Evolutionary conservation across 2,329 filamentous ascomycete species (phyloP), one percentile per base, ranked within the genome.

Genomic region (Phyllachora maydis): DNA sequence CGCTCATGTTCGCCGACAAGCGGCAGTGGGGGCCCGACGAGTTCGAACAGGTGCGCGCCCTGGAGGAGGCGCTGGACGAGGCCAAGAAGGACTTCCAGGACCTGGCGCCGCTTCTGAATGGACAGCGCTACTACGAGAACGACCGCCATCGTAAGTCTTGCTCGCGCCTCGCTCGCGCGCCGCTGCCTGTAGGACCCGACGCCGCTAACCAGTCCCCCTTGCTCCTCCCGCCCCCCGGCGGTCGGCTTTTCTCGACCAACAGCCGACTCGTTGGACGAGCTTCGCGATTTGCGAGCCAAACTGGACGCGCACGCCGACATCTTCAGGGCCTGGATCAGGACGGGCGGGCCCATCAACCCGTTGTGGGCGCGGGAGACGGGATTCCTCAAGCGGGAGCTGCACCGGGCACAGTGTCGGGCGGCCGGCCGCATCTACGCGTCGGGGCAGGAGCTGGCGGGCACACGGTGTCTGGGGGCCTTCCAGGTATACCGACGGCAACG

Each of bases 61-160:
- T 69, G 25, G 56, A 65, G 34, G 47, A 52, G 17, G 49, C 54
- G n/a, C 49, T 69, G 24, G 59, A 66, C 37, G 60, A 65, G 33
- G 64, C 64, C 26, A 63, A 59, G 43, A 55, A 52, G 39, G 63
- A 69, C 43, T 69, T 67, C 32, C 63, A 68, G 43, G 54, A 62
- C 35, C 47, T 69, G 28, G 53, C 54, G 12, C 49, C 50, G 22
- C 46, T 68, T 20, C 52, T 68, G 25, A 59, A 63, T 32, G 61
- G 62, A 15, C 52, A 58, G 34, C 48, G 55, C 21, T 62, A 66
- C 40, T 68, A 68, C 34, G 56, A 66, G 36, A 56, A 58, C 29
- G 62, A 69, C 36, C 48, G 59, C 26, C 58, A 51, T 27, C 35
- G 61, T 65, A 44, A 33, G 59, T 49, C 12, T 16, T 28, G 19